Evolutionary conservation across 2,329 filamentous ascomycete species (phyloP), one percentile per base, ranked within the genome.

Genomic region (Penicillium sp.): DNA sequence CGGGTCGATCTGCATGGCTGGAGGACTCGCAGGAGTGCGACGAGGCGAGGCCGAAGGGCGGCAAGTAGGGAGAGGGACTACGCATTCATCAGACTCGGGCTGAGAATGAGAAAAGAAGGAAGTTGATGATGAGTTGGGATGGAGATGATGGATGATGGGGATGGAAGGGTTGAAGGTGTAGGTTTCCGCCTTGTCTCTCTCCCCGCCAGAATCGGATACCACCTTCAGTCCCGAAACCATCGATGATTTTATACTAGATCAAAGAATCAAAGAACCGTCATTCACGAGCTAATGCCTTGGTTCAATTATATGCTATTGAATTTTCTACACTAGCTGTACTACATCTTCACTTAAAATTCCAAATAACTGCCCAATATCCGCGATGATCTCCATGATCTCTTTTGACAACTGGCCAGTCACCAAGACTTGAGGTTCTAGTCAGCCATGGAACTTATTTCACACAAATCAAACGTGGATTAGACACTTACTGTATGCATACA

Each of bases 401-500:
- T 79, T 77, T 19, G 81, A 81, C 43, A 87, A 71, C 62, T 86
- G 85, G 35, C 81, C 84, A 29, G 85, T 88, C 26, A 88, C 85
- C 46, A 88, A 74, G 23, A 85, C 85, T 86, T 57, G 23, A 49
- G 43, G 45, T 25, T 7, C n/a, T 16, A 43, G 52, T 64, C 27
- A 62, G 50, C 43, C 39, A 42, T 21, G 11, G 4, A 47, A 4
- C 0, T 9, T n/a, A 9, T n/a, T 23, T 4, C 27, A 51, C 19
- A 45, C n/a, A 42, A 31, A 3, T 21, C 19, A 35, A 19, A 26
- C 2, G 3, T 8, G 33, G 46, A 39, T 46, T 19, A 11, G 2
- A 50, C 33, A 78, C 81, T 73, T 70, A 85, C 83, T 91, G 77
- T 96, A 99, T 19, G 93, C 93, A 77, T 98, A 99, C 44, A 98